Conservation (phyloP, 192 early-diverging fungal genomes). For the Coemansia sp. region DNA sequence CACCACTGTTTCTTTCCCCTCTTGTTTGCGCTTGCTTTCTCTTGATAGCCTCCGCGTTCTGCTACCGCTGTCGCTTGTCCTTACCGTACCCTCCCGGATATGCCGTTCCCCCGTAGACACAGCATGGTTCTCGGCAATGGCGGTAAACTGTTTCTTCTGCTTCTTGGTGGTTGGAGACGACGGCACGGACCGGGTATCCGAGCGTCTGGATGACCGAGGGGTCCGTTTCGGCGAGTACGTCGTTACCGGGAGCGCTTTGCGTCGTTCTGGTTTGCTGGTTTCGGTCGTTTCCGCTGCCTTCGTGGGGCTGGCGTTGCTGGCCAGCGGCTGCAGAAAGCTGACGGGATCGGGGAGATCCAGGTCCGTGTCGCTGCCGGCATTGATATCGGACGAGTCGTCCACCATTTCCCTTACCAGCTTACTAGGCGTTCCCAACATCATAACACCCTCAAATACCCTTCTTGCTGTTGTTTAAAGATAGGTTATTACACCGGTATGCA, state of each 20-base stretch:
- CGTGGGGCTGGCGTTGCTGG: background rate
- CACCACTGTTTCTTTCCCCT: background rate
- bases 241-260: background rate
- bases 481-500: background rate
- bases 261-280: background rate
- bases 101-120: background rate
- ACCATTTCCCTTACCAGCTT: constrained; percentile 2
- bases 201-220: constrained; percentile 3
- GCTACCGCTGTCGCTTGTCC: background rate
- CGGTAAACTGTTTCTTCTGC: constrained; percentile 1
- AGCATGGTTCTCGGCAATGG: constrained; percentile 1
- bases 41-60: background rate
- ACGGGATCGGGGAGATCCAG: constrained; percentile 43
- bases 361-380: constrained; percentile 26
- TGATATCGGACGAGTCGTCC: constrained; percentile 9
- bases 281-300: background rate
- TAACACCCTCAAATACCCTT: background rate
- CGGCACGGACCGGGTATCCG: background rate
- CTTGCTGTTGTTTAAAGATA: background rate
- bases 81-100: background rate
- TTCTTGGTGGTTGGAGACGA: background rate
- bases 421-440: background rate
- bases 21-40: background rate
- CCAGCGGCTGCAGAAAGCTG: constrained; percentile 19
- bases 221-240: constrained; percentile 5